A percentile compares a stretch with the other conserved stretches of the same genome.
Conservation (phyloP, 139 green algal genomes). For the Chlamydomonas applanata region DNA sequence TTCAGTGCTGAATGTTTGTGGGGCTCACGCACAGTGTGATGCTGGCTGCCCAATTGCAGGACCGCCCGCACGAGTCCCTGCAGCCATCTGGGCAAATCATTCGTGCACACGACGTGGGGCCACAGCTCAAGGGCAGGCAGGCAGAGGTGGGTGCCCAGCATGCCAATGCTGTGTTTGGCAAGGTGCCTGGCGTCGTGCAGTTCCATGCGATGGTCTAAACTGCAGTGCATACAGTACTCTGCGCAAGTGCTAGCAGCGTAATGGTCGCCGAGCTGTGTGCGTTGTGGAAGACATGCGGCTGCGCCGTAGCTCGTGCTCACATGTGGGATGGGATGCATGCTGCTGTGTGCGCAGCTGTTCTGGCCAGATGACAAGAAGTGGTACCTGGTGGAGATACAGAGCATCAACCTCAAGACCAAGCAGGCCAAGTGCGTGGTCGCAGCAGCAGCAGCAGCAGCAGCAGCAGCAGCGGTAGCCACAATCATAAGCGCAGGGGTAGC, state of each 20-base stretch:
- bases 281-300: no score
- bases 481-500: no score
- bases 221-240: no score
- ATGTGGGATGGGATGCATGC: background rate
- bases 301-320: background rate
- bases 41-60: no score
- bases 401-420: constrained; percentile 57
- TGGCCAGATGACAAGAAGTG: constrained; percentile 89
- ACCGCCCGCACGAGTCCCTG: constrained; percentile 21
- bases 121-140: constrained; percentile 61
- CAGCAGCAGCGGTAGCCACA: no score
- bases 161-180: no score
- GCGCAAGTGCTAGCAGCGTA: background rate
- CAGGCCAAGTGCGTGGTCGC: constrained; percentile 72
- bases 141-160: constrained; percentile 58
- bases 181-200: no score
- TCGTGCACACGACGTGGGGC: constrained; percentile 48
- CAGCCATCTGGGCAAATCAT: constrained; percentile 20
- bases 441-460: no score
- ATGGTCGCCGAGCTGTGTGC: background rate
- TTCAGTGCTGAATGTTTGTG: no score
- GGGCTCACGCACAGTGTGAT: no score
- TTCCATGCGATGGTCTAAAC: no score
- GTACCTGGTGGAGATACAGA: constrained; percentile 82
- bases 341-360: constrained; percentile 62